Evolutionary conservation across 108 stramenopile genomes (phyloP).

Genomic region (Skeletonema marinoi): DNA sequence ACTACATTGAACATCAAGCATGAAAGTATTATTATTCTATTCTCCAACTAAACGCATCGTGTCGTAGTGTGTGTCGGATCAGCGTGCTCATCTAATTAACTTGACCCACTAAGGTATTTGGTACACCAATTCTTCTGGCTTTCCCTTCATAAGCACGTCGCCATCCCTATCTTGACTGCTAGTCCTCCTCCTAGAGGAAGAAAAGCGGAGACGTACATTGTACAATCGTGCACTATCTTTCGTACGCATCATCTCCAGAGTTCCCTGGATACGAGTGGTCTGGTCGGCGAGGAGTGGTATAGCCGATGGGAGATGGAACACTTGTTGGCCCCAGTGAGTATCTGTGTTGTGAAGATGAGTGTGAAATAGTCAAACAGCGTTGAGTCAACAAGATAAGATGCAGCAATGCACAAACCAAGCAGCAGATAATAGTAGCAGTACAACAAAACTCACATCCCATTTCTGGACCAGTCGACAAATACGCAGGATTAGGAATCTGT

Average conservation of each 20-base stretch:
- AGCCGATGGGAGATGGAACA: constrained; percentile 79
- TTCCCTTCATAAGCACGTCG: constrained; percentile 71
- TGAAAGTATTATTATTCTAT: no score
- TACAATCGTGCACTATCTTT: constrained; percentile 92
- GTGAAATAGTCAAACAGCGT: not conserved
- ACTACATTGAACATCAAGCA: no score
- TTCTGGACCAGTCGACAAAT: constrained; percentile 93
- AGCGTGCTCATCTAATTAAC: no score
- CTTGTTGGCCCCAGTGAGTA: constrained; percentile 99
- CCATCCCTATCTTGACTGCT: constrained; percentile 49
- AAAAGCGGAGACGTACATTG: constrained; percentile 72
- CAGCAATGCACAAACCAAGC: no score
- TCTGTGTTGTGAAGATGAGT: constrained; percentile 32
- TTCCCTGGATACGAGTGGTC: constrained; percentile 73
- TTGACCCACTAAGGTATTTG: constrained; percentile 70
- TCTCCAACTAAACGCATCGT: no score
- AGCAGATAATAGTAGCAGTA: not conserved
- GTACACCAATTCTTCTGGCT: constrained; percentile 68
- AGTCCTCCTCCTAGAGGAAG: constrained; percentile 59
- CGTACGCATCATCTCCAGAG: constrained; percentile 83
- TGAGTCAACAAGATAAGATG: not conserved
- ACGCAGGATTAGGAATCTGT: constrained; percentile 74
- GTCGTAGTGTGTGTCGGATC: no score
- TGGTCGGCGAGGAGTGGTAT: constrained; percentile 76
- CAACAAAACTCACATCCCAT: constrained; percentile 61